Conservation (phyloP, 306 rosid genomes). For the Fragaria ananassa region DNA sequence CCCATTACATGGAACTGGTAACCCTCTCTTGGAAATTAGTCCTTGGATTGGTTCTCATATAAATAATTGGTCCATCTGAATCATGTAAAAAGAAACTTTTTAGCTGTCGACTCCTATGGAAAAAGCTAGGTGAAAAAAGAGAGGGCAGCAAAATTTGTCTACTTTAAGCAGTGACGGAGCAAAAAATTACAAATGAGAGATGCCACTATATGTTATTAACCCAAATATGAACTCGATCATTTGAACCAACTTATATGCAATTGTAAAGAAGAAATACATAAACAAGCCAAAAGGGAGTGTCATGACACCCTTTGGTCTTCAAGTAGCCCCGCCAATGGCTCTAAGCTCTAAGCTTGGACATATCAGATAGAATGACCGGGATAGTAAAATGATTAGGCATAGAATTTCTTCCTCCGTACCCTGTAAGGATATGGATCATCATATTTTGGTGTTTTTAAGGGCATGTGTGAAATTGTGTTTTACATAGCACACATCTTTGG, state of each 20-base stretch:
- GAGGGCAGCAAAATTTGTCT: neutral
- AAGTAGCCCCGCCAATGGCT: neutral
- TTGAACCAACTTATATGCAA: too few relatives aligned
- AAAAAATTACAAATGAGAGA: too few relatives aligned
- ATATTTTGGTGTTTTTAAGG: too few relatives aligned
- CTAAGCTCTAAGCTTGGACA: neutral
- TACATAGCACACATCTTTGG: neutral
- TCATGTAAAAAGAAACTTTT: neutral
- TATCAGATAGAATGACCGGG: too few relatives aligned
- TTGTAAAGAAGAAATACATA: too few relatives aligned
- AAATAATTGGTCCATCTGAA: conserved; percentile 5
- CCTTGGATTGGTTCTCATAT: conserved; percentile 4
- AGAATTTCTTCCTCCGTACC: neutral
- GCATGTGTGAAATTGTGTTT: neutral
- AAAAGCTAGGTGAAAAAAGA: neutral
- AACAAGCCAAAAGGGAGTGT: too few relatives aligned
- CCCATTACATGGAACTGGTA: neutral
- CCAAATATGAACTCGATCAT: too few relatives aligned
- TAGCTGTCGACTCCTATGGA: neutral
- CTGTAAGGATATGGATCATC: neutral
- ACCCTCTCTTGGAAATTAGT: neutral
- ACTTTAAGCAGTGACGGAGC: neutral
- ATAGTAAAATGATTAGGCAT: neutral
- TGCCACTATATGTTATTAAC: too few relatives aligned
- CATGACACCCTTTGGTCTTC: too few relatives aligned